Evolutionary conservation across 106 monocot genomes (phyloP).

Genomic region (Allium sativum): DNA sequence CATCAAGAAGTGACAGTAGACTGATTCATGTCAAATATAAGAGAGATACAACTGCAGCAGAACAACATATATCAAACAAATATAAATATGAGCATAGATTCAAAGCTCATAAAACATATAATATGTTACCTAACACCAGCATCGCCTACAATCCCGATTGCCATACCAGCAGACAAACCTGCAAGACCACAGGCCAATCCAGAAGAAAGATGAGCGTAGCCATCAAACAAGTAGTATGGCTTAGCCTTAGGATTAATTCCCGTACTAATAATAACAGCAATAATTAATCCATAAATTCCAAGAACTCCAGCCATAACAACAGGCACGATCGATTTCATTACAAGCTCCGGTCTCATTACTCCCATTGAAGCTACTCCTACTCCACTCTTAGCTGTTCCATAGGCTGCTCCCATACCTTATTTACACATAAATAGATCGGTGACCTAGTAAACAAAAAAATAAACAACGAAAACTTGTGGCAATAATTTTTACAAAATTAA

Average conservation of each 20-base stretch:
- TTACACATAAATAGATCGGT: too few relatives aligned
- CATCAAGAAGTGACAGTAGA: too few relatives aligned
- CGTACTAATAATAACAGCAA: neutral
- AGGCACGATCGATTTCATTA: constrained; percentile 1
- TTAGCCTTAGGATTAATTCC: neutral
- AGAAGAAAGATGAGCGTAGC: neutral
- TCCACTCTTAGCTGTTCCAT: neutral
- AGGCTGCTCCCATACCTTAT: neutral
- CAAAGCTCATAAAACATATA: too few relatives aligned
- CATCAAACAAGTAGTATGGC: neutral
- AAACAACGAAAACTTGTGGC: neutral
- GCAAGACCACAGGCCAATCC: neutral
- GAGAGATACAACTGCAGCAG: too few relatives aligned
- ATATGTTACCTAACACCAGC: neutral
- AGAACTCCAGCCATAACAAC: neutral
- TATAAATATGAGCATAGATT: too few relatives aligned
- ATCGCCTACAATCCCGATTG: neutral
- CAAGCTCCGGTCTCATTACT: neutral
- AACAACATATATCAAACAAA: too few relatives aligned
- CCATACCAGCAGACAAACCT: neutral
- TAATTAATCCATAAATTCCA: neutral
- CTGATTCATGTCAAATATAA: too few relatives aligned
- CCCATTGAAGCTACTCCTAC: neutral
- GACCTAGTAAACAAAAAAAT: too few relatives aligned
- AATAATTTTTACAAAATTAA: neutral